Percentiles rank a stretch among this genome's conserved stretches.
Conservation (phyloP, 31 red algal species). For the Porphyra umbilicalis region DNA sequence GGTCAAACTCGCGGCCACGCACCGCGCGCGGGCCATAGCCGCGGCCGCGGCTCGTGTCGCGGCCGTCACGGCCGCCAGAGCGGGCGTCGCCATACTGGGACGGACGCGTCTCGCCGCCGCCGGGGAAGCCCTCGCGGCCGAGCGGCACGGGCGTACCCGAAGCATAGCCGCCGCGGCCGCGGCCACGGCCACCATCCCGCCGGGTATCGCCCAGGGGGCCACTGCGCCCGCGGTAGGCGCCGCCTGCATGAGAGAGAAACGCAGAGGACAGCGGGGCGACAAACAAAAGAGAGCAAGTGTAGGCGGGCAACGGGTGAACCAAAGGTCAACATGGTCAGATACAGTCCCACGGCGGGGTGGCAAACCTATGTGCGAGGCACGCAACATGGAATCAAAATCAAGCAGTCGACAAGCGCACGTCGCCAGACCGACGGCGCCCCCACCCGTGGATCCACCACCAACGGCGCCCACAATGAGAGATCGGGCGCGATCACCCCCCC, state of each 20-base stretch:
- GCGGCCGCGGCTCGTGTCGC: neutral
- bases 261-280: no score
- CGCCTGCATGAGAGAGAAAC: neutral
- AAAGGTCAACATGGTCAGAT: neutral
- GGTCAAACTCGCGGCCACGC: neutral
- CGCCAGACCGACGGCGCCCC: neutral
- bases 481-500: neutral
- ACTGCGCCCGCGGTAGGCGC: neutral
- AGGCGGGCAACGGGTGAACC: neutral
- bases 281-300: neutral
- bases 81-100: neutral
- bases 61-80: neutral
- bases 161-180: neutral
- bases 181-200: constrained; percentile 3
- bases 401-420: no score
- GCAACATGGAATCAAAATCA: neutral
- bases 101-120: neutral
- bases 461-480: neutral
- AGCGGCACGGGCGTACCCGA: neutral
- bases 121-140: neutral
- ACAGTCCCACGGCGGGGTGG: neutral
- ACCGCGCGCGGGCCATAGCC: neutral
- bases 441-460: neutral
- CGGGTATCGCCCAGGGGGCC: neutral
- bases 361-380: neutral